These are phyloP conservation scores for Ophidiomyces ophidiicola DNA, from an alignment of 2,329 filamentous ascomycete species.

Conservation along the genomic window DNA sequence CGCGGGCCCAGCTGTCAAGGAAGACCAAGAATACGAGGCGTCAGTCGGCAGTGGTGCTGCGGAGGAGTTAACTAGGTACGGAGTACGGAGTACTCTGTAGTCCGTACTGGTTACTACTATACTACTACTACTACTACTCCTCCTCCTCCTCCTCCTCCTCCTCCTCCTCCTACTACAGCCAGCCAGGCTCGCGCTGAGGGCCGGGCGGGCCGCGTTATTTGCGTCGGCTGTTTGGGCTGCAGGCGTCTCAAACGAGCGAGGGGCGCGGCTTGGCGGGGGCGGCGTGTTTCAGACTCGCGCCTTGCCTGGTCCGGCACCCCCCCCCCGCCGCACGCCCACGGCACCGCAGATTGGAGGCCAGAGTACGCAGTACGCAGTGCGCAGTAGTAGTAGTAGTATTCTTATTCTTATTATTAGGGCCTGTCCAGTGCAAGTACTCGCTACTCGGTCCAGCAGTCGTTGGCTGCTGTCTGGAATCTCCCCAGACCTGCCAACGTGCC, in stretches of 20 bases:
- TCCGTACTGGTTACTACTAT: background rate
- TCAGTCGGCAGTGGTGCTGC: no score
- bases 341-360: no score
- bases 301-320: background rate
- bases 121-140: background rate
- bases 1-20: no score
- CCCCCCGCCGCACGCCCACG: background rate
- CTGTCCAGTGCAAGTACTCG: no score
- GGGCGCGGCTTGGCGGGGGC: background rate
- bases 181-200: background rate
- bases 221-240: slow-evolving; percentile 8
- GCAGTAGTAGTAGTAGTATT: no score
- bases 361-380: no score
- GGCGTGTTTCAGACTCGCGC: slow-evolving; percentile 6
- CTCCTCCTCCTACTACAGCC: background rate
- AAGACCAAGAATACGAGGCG: no score
- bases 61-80: no score
- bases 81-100: no score
- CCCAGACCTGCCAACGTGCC: background rate
- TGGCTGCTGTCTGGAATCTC: no score
- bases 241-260: slow-evolving; percentile 8
- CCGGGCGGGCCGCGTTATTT: background rate
- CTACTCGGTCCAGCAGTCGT: no score
- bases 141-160: background rate
- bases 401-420: no score